These are phyloP conservation scores for Zizania palustris DNA, from an alignment of 202 grass and related monocot species.

Conservation along the genomic window DNA sequence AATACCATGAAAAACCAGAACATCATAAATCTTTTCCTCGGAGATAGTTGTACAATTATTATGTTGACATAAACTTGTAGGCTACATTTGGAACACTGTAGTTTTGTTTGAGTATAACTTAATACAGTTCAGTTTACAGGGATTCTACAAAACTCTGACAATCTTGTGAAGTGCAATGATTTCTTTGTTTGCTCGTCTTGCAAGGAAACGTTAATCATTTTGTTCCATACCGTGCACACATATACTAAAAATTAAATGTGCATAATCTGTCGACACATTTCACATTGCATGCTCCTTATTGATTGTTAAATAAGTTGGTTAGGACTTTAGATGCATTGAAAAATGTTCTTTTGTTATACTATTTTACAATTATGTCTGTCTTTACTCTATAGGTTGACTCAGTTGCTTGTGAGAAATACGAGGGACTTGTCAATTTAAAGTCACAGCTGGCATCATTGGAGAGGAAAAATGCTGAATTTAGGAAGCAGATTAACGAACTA, in stretches of 20 bases:
- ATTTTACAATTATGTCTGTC: conserved; percentile 22
- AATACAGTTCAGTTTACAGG: neutral
- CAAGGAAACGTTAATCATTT: neutral
- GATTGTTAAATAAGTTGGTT: conserved; percentile 6
- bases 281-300: conserved; percentile 2
- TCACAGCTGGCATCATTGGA: conserved; percentile 59
- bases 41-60: neutral
- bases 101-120: neutral
- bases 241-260: conserved; percentile 9
- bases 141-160: neutral
- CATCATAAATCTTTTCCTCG: neutral
- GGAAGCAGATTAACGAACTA: conserved; percentile 69
- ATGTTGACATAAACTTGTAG: neutral
- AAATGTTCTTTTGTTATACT: conserved; percentile 16
- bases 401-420: conserved; percentile 58
- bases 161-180: neutral
- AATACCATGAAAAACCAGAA: neutral
- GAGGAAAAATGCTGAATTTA: conserved; percentile 74
- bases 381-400: conserved; percentile 55
- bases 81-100: neutral
- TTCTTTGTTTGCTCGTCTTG: neutral
- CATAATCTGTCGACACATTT: neutral
- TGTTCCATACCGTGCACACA: neutral
- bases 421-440: conserved; percentile 51
- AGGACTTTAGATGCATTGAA: neutral